These are phyloP conservation scores for Tarenaya hassleriana DNA, from an alignment of 345 rosid genomes.

Conservation along the genomic window DNA sequence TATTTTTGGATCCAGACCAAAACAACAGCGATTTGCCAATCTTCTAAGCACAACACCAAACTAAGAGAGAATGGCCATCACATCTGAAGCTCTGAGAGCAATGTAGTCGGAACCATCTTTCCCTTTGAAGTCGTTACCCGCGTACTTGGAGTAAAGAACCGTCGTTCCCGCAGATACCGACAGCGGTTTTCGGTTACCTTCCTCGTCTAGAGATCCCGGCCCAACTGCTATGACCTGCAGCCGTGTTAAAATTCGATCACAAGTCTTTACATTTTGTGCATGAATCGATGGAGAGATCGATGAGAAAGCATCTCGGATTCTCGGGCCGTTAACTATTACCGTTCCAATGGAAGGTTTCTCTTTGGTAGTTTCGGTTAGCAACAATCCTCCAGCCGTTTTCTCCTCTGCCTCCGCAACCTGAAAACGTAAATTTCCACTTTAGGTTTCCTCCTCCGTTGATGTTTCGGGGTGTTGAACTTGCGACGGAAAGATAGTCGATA, in stretches of 20 bases:
- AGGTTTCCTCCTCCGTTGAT: constrained; percentile 6
- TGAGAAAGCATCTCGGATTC: background rate
- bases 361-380: constrained; percentile 75
- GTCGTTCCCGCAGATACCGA: constrained; percentile 58
- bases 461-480: background rate
- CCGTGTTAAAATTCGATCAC: background rate
- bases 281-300: background rate
- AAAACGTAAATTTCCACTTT: constrained; percentile 11
- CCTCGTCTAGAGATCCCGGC: constrained; percentile 76
- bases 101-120: constrained; percentile 72
- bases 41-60: constrained; percentile 7
- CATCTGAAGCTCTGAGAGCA: constrained; percentile 75
- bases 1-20: constrained; percentile 25
- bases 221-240: constrained; percentile 91
- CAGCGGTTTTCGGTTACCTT: constrained; percentile 53
- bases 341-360: constrained; percentile 91
- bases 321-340: constrained; percentile 28
- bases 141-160: constrained; percentile 84
- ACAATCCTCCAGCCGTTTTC: constrained; percentile 92
- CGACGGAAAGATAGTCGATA: background rate
- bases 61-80: constrained; percentile 91
- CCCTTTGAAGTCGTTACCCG: constrained; percentile 84
- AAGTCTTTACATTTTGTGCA: too few species aligned
- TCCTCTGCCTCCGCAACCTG: constrained; percentile 91
- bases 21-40: background rate